Percentiles rank a stretch among this genome's conserved stretches.
Evolutionary conservation across 2,329 filamentous ascomycete species (phyloP).

Genomic region (Pezizomycotina sp.): DNA sequence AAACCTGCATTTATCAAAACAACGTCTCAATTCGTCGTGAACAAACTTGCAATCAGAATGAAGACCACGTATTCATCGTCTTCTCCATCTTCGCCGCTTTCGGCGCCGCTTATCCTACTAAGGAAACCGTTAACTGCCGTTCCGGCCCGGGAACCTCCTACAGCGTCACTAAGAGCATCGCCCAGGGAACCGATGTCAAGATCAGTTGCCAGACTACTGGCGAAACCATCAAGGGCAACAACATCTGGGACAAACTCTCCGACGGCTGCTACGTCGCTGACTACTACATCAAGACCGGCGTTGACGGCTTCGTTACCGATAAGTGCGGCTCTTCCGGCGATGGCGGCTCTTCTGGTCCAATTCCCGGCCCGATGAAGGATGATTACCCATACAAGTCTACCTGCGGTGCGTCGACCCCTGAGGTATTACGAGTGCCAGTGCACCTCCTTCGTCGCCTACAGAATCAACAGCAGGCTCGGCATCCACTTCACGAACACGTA

Average conservation of each 20-base stretch:
- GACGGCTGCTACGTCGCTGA: constrained; percentile 16
- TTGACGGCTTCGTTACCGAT: constrained; percentile 4
- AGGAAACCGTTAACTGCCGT: constrained; percentile 7
- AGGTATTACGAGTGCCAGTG: constrained; percentile 12
- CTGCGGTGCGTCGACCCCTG: constrained; percentile 9
- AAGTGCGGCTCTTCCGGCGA: too few species aligned
- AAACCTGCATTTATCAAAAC: too few species aligned
- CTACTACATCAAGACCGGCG: constrained; percentile 17
- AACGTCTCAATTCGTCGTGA: too few species aligned
- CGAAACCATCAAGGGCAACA: constrained; percentile 6
- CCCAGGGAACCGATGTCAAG: constrained; percentile 6
- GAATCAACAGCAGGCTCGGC: constrained; percentile 9
- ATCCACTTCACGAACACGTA: constrained; percentile 9
- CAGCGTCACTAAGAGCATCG: constrained; percentile 9
- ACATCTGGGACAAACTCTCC: constrained; percentile 16
- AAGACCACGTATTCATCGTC: too few species aligned
- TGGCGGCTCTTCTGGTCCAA: too few species aligned
- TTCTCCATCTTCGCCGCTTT: too few species aligned
- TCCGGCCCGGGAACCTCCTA: constrained; percentile 4
- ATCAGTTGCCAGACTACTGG: constrained; percentile 13
- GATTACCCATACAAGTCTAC: constrained; percentile 7
- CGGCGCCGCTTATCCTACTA: too few species aligned
- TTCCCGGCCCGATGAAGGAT: constrained; percentile 5
- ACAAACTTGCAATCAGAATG: too few species aligned
- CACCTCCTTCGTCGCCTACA: constrained; percentile 11